Evolutionary conservation across 2,329 filamentous ascomycete species (phyloP), one percentile per base, ranked within the genome.

Genomic region (Penicillium sp.): DNA sequence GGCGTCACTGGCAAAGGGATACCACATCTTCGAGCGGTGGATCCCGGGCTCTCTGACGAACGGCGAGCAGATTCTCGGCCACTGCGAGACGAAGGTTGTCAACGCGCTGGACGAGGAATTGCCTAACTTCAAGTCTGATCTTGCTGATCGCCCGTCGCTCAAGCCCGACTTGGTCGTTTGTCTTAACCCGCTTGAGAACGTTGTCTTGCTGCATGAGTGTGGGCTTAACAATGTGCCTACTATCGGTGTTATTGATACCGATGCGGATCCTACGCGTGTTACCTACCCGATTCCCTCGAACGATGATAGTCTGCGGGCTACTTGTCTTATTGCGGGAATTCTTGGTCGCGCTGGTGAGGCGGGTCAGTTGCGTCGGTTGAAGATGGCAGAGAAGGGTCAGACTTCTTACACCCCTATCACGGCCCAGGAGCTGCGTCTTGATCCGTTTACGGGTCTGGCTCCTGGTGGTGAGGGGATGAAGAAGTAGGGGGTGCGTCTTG

Each of bases 211-310:
- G 69, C 91, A 94, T 75, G 94, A 99, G 80, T 97, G 94, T 73
- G 90, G 89, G 0, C 73, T 92, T 57, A 88, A 91, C 72, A 90
- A 88, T 69, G 90, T 99, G 56, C 94, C 94, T 1, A 97, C 94
- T 0, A 94, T 99, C 68, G 94, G 93, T 46, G 82, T 99, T 57
- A 89, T 97, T 65, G 94, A 99, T 75, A 97, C 94, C 1, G 90
- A 99, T 74, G 88, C 87, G 2, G 90, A 97, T 75, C 91, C 94
- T 0, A 91, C 91, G 0, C 93, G 90, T 85, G 92, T 97, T 50
- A 97, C 94, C 4, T 99, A 99, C 72, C 90, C 90, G 15, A 97
- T 99, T 65, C 94, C 94, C 2, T 91, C 91, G 50, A 99, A 99
- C 74, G 94, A 99, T 71, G 94, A 99, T 81, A 96, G 92, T 84